Evolutionary conservation across 2,329 filamentous ascomycete species (phyloP).

Genomic region (Ophiostoma fasciatum): DNA sequence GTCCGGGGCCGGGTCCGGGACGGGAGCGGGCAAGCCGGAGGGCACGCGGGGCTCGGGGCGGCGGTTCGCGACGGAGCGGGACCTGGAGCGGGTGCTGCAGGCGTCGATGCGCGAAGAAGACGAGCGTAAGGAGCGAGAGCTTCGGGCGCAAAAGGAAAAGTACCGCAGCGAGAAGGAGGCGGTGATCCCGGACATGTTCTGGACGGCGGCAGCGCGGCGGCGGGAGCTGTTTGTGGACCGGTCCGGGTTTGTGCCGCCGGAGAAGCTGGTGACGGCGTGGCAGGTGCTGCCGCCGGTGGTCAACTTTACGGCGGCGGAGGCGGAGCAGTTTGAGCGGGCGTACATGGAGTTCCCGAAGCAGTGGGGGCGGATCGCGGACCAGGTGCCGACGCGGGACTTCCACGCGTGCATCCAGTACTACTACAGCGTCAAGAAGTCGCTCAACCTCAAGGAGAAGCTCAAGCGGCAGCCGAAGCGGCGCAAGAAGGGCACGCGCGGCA

Average conservation of each 20-base stretch:
- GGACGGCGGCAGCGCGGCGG: conserved; percentile 43
- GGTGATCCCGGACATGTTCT: conserved; percentile 54
- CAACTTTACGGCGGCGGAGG: conserved; percentile 61
- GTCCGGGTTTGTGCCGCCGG: conserved; percentile 48
- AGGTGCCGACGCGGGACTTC: conserved; percentile 53
- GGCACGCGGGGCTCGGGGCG: conserved; percentile 36
- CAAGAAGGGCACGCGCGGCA: conserved; percentile 40
- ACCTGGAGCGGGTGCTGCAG: conserved; percentile 56
- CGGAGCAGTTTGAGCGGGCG: conserved; percentile 54
- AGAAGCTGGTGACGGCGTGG: conserved; percentile 54
- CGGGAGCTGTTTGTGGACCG: conserved; percentile 48
- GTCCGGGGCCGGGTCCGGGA: conserved; percentile 39
- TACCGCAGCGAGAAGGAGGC: conserved; percentile 67
- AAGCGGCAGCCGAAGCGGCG: conserved; percentile 47
- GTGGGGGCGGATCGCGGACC: conserved; percentile 63
- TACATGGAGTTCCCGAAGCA: conserved; percentile 69
- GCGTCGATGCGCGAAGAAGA: conserved; percentile 58
- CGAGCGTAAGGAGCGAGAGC: conserved; percentile 53
- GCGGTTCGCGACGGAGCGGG: conserved; percentile 55
- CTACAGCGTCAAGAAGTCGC: conserved; percentile 62
- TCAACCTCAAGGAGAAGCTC: conserved; percentile 63
- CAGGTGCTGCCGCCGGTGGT: conserved; percentile 58
- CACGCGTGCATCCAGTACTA: conserved; percentile 76
- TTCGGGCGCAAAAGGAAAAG: conserved; percentile 49
- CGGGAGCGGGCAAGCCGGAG: conserved; percentile 41